Evolutionary conservation across 257 asterid genomes (phyloP), one percentile per base, ranked within the genome.

Genomic region (Forsythia suspensa): DNA sequence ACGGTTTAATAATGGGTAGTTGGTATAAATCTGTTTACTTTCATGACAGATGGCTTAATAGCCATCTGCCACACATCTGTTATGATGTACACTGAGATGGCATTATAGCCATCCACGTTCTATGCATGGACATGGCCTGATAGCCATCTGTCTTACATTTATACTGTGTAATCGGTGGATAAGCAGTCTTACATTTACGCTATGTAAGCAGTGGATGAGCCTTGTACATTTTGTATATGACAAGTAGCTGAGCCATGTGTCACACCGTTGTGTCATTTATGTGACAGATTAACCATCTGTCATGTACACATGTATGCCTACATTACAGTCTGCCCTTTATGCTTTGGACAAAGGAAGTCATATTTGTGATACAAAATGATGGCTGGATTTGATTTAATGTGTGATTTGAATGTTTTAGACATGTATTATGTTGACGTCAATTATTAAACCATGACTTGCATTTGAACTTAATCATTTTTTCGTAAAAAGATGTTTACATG

Each of bases 251-350:
- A 37, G 46, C 40, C 37, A 37, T 24, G 70, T 70, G 78, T 39
- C 57, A 15, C 2, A 34, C 39, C 11, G 7, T 7, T 40, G 63
- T 39, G 68, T n/a, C 37, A 11, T 80, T 72, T 55, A 67, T 42
- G 72, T 5, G 37, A 37, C 37, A 11, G 40, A 74, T 55, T 69
- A 34, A 8, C 83, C 80, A 57, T 6, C 36, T 69, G 44, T 75
- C 80, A 16, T 11, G 55, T 55, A 41, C 34, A 24, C 3, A 80
- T 80, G 75, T 73, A 68, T 80, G 70, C 79, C 66, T 3, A 4
- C 79, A 39, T 76, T 40, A 12, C 16, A 8, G 67, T 57, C 77
- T 70, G 65, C 51, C 3, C 67, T 9, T 61, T 72, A 36, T 70
- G 59, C 78, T 65, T 51, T 13, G 10, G 24, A 37, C 74, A 13